Conservation (phyloP, 768 basidiomycete genomes). For the Tricholoma saponaceum region DNA sequence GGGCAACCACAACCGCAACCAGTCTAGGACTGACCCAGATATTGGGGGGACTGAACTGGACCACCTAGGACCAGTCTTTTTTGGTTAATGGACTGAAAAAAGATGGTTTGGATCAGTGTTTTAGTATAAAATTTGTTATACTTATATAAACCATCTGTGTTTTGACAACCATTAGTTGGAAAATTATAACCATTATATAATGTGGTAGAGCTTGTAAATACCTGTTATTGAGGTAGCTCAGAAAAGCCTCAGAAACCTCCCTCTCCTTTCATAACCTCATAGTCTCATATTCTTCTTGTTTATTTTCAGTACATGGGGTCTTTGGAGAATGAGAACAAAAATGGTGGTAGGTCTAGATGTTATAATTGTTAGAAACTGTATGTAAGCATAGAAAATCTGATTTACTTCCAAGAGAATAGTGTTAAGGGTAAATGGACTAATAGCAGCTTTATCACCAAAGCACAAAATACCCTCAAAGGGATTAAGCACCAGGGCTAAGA, state of each 20-base stretch:
- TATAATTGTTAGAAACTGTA: background rate
- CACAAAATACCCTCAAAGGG: slow-evolving; percentile 22
- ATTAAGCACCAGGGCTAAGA: slow-evolving; percentile 23
- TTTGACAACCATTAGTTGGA: no score
- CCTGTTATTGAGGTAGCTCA: slow-evolving; percentile 16
- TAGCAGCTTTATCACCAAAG: slow-evolving; percentile 21
- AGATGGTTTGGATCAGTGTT: no score
- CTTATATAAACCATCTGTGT: no score
- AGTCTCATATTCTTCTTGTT: slow-evolving; percentile 5
- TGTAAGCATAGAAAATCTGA: background rate
- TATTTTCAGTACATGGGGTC: slow-evolving; percentile 6
- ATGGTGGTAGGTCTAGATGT: slow-evolving; percentile 10
- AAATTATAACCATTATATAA: no score
- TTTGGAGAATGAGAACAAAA: slow-evolving; percentile 13
- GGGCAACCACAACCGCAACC: no score
- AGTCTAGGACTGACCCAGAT: no score
- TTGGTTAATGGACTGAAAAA: no score
- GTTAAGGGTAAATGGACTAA: slow-evolving; percentile 19
- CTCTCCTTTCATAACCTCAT: slow-evolving; percentile 9
- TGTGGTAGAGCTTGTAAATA: no score
- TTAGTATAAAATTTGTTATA: no score
- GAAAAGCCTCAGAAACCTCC: slow-evolving; percentile 16
- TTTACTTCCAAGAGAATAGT: slow-evolving; percentile 18
- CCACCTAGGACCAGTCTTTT: no score
- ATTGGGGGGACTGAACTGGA: no score